phyloP scores from a whole-genome alignment of 177 flowering plant genomes.

The Vitis hybrid region DNA sequence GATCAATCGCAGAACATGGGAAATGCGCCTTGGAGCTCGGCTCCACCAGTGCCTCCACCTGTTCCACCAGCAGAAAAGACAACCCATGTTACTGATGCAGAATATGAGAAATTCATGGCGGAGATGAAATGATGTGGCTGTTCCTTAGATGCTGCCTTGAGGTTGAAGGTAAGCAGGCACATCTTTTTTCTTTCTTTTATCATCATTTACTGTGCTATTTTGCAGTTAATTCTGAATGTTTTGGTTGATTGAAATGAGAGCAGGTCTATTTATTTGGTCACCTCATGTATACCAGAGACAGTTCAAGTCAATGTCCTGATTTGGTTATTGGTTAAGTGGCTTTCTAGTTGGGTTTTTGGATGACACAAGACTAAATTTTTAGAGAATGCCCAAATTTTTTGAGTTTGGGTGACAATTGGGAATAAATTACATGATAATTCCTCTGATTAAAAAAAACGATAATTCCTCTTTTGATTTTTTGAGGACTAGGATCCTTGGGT shows the following conservation, averaged over 20 bases:
- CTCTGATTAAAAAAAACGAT: no score
- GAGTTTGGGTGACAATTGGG: no score
- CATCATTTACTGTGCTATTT: neutral
- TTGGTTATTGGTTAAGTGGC: no score
- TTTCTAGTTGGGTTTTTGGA: no score
- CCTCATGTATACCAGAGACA: no score
- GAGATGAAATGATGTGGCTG: slow-evolving; percentile 68
- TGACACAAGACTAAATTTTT: no score
- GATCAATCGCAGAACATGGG: slow-evolving; percentile 55
- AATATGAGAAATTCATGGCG: slow-evolving; percentile 91
- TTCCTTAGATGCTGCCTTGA: neutral
- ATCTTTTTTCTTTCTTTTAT: neutral
- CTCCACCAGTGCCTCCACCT: slow-evolving; percentile 49
- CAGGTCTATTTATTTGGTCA: no score
- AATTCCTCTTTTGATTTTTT: no score
- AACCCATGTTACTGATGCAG: slow-evolving; percentile 57
- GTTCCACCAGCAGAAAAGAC: slow-evolving; percentile 51
- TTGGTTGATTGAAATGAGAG: neutral
- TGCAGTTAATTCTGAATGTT: neutral
- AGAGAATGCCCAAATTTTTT: no score
- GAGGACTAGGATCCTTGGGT: no score
- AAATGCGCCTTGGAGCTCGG: slow-evolving; percentile 71
- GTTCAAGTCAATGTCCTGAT: no score
- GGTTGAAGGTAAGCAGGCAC: slow-evolving; percentile 24
- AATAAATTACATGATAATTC: no score